Percentiles rank a stretch among this genome's conserved stretches.
Evolutionary conservation across 352 stramenopile species (phyloP).

Genomic region (Blastocystis sp.): DNA sequence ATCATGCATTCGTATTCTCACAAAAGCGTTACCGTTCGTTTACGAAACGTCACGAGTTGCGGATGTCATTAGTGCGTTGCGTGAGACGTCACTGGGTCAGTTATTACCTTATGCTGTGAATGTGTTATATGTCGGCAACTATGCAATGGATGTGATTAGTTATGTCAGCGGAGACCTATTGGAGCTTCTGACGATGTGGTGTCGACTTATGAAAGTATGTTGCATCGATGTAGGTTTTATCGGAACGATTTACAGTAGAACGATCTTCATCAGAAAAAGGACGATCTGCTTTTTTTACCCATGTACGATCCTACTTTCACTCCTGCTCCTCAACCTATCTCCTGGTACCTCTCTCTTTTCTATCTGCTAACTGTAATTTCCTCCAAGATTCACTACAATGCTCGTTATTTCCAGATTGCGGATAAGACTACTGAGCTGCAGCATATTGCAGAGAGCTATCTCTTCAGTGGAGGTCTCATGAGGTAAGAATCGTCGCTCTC

Average conservation of each 20-base stretch:
- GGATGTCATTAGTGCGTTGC: slow-evolving; percentile 33
- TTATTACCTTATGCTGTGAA: background rate
- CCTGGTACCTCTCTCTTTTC: slow-evolving; percentile 32
- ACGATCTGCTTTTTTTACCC: background rate
- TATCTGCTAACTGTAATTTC: slow-evolving; percentile 26
- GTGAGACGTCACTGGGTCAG: slow-evolving; percentile 25
- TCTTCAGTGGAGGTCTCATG: slow-evolving; percentile 3
- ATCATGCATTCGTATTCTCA: background rate
- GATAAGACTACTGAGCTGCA: slow-evolving; percentile 1
- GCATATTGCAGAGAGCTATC: background rate
- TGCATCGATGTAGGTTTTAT: background rate
- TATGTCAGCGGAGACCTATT: background rate
- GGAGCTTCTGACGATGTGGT: slow-evolving; percentile 46
- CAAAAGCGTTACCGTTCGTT: background rate
- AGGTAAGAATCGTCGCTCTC: background rate
- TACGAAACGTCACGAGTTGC: background rate
- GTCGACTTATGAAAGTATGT: slow-evolving; percentile 18
- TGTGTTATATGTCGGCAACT: background rate
- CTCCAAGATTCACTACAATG: slow-evolving; percentile 46
- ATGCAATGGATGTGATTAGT: background rate
- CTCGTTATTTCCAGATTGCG: slow-evolving; percentile 13
- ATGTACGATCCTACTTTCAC: background rate
- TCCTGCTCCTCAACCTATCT: background rate
- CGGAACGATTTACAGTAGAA: background rate
- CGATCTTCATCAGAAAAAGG: slow-evolving; percentile 23